Percentiles rank a stretch among this genome's conserved stretches.
These are phyloP conservation scores for Telopea speciosissima DNA, from an alignment of 177 flowering plant genomes.

Conservation along the genomic window DNA sequence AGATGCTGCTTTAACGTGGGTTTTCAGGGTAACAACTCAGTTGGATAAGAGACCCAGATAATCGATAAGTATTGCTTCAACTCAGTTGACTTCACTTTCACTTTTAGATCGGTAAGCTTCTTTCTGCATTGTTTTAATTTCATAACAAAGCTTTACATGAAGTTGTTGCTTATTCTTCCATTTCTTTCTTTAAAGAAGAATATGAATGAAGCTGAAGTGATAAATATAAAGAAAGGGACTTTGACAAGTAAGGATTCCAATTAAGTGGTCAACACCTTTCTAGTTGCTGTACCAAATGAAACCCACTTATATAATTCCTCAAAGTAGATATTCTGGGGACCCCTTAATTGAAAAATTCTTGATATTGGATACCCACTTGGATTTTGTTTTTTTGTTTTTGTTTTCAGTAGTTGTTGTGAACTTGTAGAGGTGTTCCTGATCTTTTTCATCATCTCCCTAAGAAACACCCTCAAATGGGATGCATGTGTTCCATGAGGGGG, in stretches of 20 bases:
- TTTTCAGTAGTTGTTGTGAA: too few relatives aligned
- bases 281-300: slow-evolving; percentile 39
- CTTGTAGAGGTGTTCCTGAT: neutral
- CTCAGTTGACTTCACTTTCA: neutral
- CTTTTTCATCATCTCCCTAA: neutral
- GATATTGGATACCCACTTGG: too few relatives aligned
- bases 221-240: neutral
- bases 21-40: too few relatives aligned
- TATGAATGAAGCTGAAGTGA: too few relatives aligned
- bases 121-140: neutral
- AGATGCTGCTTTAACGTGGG: too few relatives aligned
- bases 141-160: neutral
- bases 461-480: neutral
- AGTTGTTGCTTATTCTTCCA: too few relatives aligned
- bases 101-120: neutral
- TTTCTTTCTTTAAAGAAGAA: too few relatives aligned
- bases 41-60: too few relatives aligned
- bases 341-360: neutral
- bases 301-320: slow-evolving; percentile 1
- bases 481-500: neutral
- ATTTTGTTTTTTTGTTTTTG: too few relatives aligned
- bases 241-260: slow-evolving; percentile 46
- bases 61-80: neutral
- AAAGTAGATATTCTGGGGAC: neutral
- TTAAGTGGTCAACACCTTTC: slow-evolving; percentile 53